Base-by-base conservation (phyloP, 1,139 yeast species). In the Taiozyma onychis region DNA sequence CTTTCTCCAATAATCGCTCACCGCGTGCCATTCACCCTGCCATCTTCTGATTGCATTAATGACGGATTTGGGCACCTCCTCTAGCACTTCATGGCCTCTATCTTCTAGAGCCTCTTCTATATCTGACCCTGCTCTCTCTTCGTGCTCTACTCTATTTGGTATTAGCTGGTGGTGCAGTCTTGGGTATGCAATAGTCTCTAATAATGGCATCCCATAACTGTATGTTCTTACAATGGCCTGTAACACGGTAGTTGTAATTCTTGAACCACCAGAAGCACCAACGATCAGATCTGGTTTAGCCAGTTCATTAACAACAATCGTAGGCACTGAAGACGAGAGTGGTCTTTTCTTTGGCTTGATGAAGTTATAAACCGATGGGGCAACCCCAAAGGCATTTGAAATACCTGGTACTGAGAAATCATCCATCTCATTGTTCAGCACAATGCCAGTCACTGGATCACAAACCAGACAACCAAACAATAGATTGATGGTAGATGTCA, bases 231-330 rank as follows among this genome's bases (percentile, higher is more conserved):
- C 74, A 32, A 93, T 78, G 0, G 93, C 91, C 63, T 90, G 95
- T 51, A 91, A 75, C 3, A 91, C 80, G 0, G 96, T 80, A 0
- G 96, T 88, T n/a, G 87, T 76, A 48, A 93, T 93, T 52, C 95
- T 74, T 16, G 95, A 85, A 0, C 98, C 98, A 9, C 99, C 98
- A 1, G 98, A 95, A 0, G 97, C 95, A 1, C 98, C 98, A 54
- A 91, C 77, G 3, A 86, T 78, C 44, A 88, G 65, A 58, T 85
- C 89, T 0, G 88, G 81, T 16, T 59, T 59, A 35, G 63, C 78
- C 69, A 54, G 69, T 66, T 74, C 73, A 54, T 80, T 76, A 21
- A 79, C 70, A 1, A 89, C 71, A 37, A 90, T 80, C 0, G 89
- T 77, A 2, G 98, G 98, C 1, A 88, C 77, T 26, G 88, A 79